A percentile compares a stretch with the other conserved stretches of the same genome.
phyloP scores from a whole-genome alignment of 1,284 basidiomycete genomes.

The Moesziomyces globuligerus region DNA sequence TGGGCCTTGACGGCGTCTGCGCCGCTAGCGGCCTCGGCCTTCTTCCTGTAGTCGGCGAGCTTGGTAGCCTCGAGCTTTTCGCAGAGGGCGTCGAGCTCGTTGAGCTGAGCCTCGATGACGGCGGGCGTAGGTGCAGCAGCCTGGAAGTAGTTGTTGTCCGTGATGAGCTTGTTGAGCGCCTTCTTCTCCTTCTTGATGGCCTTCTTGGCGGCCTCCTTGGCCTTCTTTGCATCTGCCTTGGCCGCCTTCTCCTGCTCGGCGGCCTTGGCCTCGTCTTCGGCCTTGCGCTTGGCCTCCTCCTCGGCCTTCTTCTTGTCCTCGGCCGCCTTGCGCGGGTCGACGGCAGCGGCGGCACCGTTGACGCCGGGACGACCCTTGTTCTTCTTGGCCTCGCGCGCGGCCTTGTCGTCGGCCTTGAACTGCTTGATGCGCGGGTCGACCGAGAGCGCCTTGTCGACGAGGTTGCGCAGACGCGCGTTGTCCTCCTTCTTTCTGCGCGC shows the following conservation, averaged over 20 bases:
- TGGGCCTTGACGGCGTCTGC: conserved; percentile 68
- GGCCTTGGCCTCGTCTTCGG: conserved; percentile 76
- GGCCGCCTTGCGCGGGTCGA: conserved; percentile 47
- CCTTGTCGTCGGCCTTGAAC: conserved; percentile 96
- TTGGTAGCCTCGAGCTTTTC: conserved; percentile 71
- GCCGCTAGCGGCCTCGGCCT: conserved; percentile 66
- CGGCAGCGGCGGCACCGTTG: conserved; percentile 60
- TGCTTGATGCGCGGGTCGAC: conserved; percentile 95
- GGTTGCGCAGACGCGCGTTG: conserved; percentile 83
- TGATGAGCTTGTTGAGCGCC: conserved; percentile 69
- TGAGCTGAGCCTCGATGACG: conserved; percentile 72
- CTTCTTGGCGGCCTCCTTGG: conserved; percentile 74
- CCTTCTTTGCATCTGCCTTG: conserved; percentile 88
- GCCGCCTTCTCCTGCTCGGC: conserved; percentile 73
- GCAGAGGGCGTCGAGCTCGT: conserved; percentile 71
- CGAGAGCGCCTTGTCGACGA: conserved; percentile 87
- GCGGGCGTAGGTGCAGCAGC: conserved; percentile 69
- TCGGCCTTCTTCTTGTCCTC: conserved; percentile 72
- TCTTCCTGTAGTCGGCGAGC: conserved; percentile 71
- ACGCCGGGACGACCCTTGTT: conserved; percentile 71
- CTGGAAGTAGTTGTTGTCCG: conserved; percentile 73
- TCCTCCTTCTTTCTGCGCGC: conserved; percentile 98
- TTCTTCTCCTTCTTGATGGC: conserved; percentile 67
- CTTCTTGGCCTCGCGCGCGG: conserved; percentile 92
- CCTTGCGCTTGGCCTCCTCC: conserved; percentile 77